These are phyloP conservation scores for Parachaetomium inaequale DNA, from an alignment of 495 filamentous ascomycete genomes.

Conservation along the genomic window DNA sequence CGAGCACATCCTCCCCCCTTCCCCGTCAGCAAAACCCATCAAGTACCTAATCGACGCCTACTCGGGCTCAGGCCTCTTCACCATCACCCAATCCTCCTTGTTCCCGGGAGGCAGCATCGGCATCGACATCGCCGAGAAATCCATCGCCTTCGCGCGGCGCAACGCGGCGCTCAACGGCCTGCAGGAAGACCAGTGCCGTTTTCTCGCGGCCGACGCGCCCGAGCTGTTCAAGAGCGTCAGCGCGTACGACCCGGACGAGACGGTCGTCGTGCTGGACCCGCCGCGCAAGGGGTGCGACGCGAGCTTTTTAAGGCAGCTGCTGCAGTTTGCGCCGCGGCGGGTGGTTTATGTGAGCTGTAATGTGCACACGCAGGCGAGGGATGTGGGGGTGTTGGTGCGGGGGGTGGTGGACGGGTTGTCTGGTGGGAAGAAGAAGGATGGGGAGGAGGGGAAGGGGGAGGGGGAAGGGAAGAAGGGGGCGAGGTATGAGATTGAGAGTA, in stretches of 20 bases:
- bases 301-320: slow-evolving; percentile 73
- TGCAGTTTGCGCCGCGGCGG: slow-evolving; percentile 67
- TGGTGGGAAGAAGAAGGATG: background rate
- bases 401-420: slow-evolving; percentile 42
- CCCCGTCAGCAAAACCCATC: slow-evolving; percentile 39
- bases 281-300: slow-evolving; percentile 92
- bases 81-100: slow-evolving; percentile 80
- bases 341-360: slow-evolving; percentile 96
- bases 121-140: slow-evolving; percentile 58
- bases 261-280: slow-evolving; percentile 87
- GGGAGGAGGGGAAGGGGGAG: slow-evolving; percentile 13
- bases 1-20: slow-evolving; percentile 61
- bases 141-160: slow-evolving; percentile 67
- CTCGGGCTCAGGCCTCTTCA: slow-evolving; percentile 95
- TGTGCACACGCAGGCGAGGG: slow-evolving; percentile 93
- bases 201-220: slow-evolving; percentile 81
- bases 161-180: slow-evolving; percentile 79
- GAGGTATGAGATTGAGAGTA: slow-evolving; percentile 83
- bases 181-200: slow-evolving; percentile 54
- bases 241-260: slow-evolving; percentile 69
- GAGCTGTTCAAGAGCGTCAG: slow-evolving; percentile 69
- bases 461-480: slow-evolving; percentile 43
- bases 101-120: slow-evolving; percentile 54
- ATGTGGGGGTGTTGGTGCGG: slow-evolving; percentile 78
- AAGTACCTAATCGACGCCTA: slow-evolving; percentile 94